Conservation (phyloP, 371 early-diverging fungal species). For the Batrachochytrium dendrobatidis region DNA sequence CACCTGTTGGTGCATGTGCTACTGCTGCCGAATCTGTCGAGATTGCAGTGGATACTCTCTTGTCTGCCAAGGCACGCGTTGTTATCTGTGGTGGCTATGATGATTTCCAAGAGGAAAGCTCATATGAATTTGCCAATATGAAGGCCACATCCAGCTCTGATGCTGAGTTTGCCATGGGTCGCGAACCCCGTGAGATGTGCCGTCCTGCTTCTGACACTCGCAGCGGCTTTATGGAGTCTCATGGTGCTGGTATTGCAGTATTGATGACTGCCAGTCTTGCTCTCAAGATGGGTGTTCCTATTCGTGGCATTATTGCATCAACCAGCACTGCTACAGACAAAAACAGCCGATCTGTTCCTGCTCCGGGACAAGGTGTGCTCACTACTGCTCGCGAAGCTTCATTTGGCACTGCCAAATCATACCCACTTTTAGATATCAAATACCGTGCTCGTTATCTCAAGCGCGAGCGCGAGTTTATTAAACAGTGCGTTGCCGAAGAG, state of each 20-base stretch:
- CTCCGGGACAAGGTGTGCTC: conserved; percentile 92
- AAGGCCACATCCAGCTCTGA: conserved; percentile 86
- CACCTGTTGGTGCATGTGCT: conserved; percentile 92
- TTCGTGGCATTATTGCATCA: conserved; percentile 87
- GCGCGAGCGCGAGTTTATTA: conserved; percentile 73
- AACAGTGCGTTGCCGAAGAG: conserved; percentile 80
- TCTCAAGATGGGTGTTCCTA: conserved; percentile 90
- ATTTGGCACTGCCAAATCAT: conserved; percentile 34
- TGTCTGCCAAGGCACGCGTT: conserved; percentile 88
- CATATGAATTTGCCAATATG: conserved; percentile 95
- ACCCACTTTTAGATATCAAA: conserved; percentile 78
- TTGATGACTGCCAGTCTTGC: conserved; percentile 87
- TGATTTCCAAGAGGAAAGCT: conserved; percentile 89
- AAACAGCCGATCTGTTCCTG: conserved; percentile 92
- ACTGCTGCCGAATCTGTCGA: conserved; percentile 90
- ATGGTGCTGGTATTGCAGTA: conserved; percentile 86
- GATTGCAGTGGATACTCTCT: conserved; percentile 84
- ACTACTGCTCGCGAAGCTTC: conserved; percentile 84
- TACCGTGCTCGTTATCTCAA: conserved; percentile 85
- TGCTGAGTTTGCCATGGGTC: conserved; percentile 80
- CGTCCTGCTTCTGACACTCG: conserved; percentile 89
- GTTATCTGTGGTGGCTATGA: conserved; percentile 93
- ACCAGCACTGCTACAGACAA: conserved; percentile 95
- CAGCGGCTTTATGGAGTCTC: conserved; percentile 92
- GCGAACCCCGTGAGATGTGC: conserved; percentile 86